Base-by-base conservation (phyloP, 106 monocot genomes). In the Allium sativum region DNA sequence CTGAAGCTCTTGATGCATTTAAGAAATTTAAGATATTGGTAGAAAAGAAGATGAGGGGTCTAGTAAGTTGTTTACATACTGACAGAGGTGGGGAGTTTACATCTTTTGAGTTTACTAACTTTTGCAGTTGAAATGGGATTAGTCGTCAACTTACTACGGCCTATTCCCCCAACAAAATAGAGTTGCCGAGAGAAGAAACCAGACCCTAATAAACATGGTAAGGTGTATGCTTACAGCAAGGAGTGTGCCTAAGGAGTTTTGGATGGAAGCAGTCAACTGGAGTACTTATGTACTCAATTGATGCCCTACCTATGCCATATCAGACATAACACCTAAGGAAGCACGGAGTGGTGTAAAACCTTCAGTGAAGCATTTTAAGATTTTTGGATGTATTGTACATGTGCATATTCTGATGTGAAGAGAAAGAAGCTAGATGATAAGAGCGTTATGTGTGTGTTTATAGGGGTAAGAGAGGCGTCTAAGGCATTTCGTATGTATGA, bases 41-140 rank as follows among this genome's bases (percentile, higher is more conserved):
- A 55, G 55, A 55, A 18, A 55, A n/a, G 10, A 16, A 55, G 55
- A 15, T 17, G 18, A 4, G 59, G 7, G 42, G 31, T 40, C 14
- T 40, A 2, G 13, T 22, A 59, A 59, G 3, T 59, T 40, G 59
- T 11, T 22, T 40, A n/a, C 59, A 0, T 11, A 40, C 21, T 1
- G 22, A 22, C 22, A 22, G 22, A 22, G 22, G 22, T 22, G 22
- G 22, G 22, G 22, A 22, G 22, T 59, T 59, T 22, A 42, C 59
- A 3, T 59, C 59, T 11, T 59, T 10, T 59, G 59, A 22, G 40
- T 59, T 59, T 59, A 59, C 22, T 17, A 59, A 10, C 31, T 59
- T 59, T 42, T 59, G 59, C 16, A 59, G 21, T 59, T 59, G 31
- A 59, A 59, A 59, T 59, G 59, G 8, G 59, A 59, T 59, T 42